Base-by-base conservation (phyloP, 1,284 basidiomycete species). In the Heliocybe sulcata region DNA sequence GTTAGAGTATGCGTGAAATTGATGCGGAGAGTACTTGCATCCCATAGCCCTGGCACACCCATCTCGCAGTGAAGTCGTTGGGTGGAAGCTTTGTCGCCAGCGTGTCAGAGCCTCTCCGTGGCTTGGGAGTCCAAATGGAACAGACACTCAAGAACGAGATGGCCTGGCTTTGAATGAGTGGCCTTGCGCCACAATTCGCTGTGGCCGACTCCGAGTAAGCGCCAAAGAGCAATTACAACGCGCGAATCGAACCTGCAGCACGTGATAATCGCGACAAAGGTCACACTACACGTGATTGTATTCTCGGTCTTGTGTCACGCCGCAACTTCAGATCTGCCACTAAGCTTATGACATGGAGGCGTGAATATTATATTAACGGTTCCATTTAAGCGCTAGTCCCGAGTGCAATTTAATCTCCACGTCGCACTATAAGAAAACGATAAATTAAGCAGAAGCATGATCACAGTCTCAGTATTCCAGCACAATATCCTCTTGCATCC, bases 21-120 rank as follows among this genome's bases (percentile, higher is more conserved):
- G 19, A 47, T 26, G 47, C 14, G n/a, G n/a, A n/a, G n/a, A 26
- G 22, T 26, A 61, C 70, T 53, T 56, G 69, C 71, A 56, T 69
- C 66, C 71, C 77, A 79, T 22, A 79, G 64, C 14, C 76, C 76
- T 45, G 77, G 66, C 35, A 79, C 77, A 49, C 78, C 77, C 77
- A 79, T 79, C 4, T 31, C 19, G 48, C 6, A 25, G n/a, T 22
- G 27, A 19, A 25, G n/a, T n/a, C 29, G 29, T 12, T 31, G 29
- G 29, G 6, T 6, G 29, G 29, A 31, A 31, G 12, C 12, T n/a
- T n/a, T n/a, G n/a, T n/a, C n/a, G n/a, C n/a, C n/a, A n/a, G n/a
- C n/a, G n/a, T n/a, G n/a, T n/a, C n/a, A n/a, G n/a, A n/a, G n/a
- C n/a, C n/a, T n/a, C n/a, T n/a, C n/a, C n/a, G n/a, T n/a, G n/a